phyloP scores from a whole-genome alignment of 371 early-diverging fungal species.

The Choanephora cucurbitarum region DNA sequence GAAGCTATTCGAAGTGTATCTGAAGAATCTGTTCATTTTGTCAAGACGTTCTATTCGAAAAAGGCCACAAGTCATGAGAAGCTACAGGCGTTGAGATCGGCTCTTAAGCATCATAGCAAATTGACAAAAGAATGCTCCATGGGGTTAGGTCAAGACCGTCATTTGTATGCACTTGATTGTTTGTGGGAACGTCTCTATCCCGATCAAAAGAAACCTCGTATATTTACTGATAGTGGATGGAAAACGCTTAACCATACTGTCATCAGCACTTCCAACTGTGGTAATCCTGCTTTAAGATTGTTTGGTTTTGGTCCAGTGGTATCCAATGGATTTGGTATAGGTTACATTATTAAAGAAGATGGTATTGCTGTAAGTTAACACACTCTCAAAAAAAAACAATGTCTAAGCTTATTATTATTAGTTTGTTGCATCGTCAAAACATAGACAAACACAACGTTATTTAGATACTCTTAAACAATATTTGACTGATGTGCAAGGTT shows the following conservation, averaged over 20 bases:
- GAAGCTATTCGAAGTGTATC: slow-evolving; percentile 87
- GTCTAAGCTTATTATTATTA: no score
- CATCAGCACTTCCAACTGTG: slow-evolving; percentile 88
- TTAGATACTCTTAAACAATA: slow-evolving; percentile 47
- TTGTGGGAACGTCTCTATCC: slow-evolving; percentile 46
- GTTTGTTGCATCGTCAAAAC: slow-evolving; percentile 59
- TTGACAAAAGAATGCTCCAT: slow-evolving; percentile 74
- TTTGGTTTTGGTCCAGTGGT: slow-evolving; percentile 94
- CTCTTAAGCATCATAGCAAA: slow-evolving; percentile 66
- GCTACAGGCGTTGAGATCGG: slow-evolving; percentile 55
- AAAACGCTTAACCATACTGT: slow-evolving; percentile 67
- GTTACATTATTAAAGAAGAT: slow-evolving; percentile 85
- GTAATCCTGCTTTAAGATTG: slow-evolving; percentile 77
- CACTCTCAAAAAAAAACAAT: no score
- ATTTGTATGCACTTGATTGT: slow-evolving; percentile 76
- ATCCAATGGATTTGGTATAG: slow-evolving; percentile 85
- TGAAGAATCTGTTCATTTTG: slow-evolving; percentile 68
- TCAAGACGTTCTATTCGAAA: slow-evolving; percentile 67
- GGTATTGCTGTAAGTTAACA: slow-evolving; percentile 58
- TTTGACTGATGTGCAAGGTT: slow-evolving; percentile 38
- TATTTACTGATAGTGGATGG: slow-evolving; percentile 75
- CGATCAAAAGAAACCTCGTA: slow-evolving; percentile 59
- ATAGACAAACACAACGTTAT: slow-evolving; percentile 56
- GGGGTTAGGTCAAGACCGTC: slow-evolving; percentile 84
- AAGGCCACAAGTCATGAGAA: slow-evolving; percentile 42